phyloP scores from a whole-genome alignment of 768 basidiomycete genomes.

The Collybiopsis luxurians region DNA sequence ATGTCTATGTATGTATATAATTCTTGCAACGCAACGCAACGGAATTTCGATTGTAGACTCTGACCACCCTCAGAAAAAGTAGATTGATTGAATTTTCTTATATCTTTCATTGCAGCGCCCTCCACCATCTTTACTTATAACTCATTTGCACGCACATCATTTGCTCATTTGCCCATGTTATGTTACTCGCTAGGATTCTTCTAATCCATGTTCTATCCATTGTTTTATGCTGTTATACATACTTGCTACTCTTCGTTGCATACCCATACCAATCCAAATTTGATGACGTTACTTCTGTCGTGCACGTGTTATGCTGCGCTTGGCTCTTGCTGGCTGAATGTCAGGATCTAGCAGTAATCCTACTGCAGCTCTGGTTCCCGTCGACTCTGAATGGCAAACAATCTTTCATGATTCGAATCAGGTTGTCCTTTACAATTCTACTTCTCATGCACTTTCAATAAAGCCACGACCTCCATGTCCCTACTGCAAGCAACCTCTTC shows the following conservation, averaged over 20 bases:
- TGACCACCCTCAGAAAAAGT: neutral
- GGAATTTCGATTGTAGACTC: too few relatives aligned
- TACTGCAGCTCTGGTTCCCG: constrained; percentile 14
- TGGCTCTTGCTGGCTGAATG: neutral
- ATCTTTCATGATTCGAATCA: constrained; percentile 80
- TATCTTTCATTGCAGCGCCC: neutral
- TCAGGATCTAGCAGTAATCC: neutral
- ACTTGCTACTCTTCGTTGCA: too few relatives aligned
- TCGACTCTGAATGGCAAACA: constrained; percentile 59
- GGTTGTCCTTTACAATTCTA: constrained; percentile 85
- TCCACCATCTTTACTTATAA: neutral
- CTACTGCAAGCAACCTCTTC: constrained; percentile 67
- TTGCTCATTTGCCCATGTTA: neutral
- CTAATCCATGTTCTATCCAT: too few relatives aligned
- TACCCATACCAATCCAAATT: too few relatives aligned
- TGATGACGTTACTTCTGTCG: neutral
- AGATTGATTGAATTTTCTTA: neutral
- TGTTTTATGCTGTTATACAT: neutral
- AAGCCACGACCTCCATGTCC: constrained; percentile 50
- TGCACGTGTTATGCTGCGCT: neutral
- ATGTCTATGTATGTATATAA: neutral
- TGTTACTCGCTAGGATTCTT: neutral
- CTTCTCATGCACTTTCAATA: constrained; percentile 78
- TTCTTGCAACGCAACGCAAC: too few relatives aligned
- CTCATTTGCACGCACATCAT: constrained; percentile 4